Base-by-base conservation (phyloP, 257 asterid genomes). In the Solanum piurae region DNA sequence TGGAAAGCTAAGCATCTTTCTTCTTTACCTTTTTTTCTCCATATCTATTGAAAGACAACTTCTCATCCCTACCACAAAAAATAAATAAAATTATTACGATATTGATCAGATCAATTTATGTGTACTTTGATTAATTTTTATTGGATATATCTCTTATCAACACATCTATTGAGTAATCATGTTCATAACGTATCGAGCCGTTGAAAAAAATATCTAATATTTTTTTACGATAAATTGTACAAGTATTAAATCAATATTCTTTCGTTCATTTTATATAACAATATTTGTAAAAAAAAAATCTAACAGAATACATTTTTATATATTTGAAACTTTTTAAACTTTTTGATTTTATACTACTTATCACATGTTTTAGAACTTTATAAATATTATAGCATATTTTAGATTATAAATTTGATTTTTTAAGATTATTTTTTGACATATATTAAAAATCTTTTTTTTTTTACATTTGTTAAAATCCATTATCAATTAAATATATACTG, bases 101-200 rank as follows among this genome's bases (percentile, higher is more conserved):
- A 23, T 60, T n/a, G 3, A 64, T n/a, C 4, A 2, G 13, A 5
- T 1, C 20, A 69, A 14, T 13, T 69, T 69, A 29, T 7, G 11
- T 3, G 12, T 6, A 29, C 1, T 69, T 69, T 3, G 0, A 69
- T 12, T 16, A 71, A 14, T 31, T 71, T 42, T 31, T 0, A 31
- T 71, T 3, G 1, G 0, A 7, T 14, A 7, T 14, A 29, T 69
- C 2, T 29, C 21, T 69, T 9, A 31, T 16, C 12, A 29, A 71
- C 2, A 7, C 10, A 16, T 8, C 5, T 29, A 69, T 69, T 0
- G 2, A 6, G 9, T 69, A 69, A 29, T 13, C 7, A 14, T 29
- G 8, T 8, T 29, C 9, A 12, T 29, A 1, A 31, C 7, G 5
- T 12, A 13, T 69, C 0, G 2, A 3, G 0, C 10, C 3, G 2